Evolutionary conservation across 148 eudicot genomes (phyloP).

Genomic region (Dysphania ambrosioides): DNA sequence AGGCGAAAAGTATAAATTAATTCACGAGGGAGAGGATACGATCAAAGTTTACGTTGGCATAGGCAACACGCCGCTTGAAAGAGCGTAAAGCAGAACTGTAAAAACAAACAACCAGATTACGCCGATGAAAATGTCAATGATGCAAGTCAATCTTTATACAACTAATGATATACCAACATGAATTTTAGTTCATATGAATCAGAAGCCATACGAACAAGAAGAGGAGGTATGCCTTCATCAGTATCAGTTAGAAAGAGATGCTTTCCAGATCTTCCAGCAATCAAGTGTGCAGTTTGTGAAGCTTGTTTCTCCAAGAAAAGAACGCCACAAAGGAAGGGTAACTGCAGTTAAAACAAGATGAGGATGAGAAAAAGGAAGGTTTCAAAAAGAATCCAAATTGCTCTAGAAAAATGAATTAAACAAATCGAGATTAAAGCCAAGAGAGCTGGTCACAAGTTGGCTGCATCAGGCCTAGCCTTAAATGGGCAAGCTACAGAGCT

Average conservation of each 20-base stretch:
- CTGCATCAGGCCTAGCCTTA: neutral
- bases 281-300: constrained; percentile 75
- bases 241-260: constrained; percentile 83
- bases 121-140: neutral
- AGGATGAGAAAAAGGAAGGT: constrained; percentile 1
- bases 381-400: neutral
- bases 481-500: neutral
- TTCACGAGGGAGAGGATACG: constrained; percentile 67
- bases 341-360: constrained; percentile 36
- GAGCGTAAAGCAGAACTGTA: constrained; percentile 77
- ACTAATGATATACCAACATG: constrained; percentile 51
- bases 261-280: constrained; percentile 91
- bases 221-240: constrained; percentile 72
- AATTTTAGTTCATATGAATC: constrained; percentile 68
- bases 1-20: neutral
- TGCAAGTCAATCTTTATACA: constrained; percentile 11
- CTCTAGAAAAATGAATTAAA: neutral
- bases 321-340: constrained; percentile 87
- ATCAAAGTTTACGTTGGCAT: constrained; percentile 77
- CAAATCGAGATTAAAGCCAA: neutral
- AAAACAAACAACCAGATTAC: constrained; percentile 15
- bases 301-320: constrained; percentile 74
- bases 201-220: constrained; percentile 76
- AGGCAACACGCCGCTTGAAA: constrained; percentile 82
- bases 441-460: neutral